Evolutionary conservation across 805 yeast genomes (phyloP), one percentile per base, ranked within the genome.

Genomic region (Pichia rugopelliculosa): DNA sequence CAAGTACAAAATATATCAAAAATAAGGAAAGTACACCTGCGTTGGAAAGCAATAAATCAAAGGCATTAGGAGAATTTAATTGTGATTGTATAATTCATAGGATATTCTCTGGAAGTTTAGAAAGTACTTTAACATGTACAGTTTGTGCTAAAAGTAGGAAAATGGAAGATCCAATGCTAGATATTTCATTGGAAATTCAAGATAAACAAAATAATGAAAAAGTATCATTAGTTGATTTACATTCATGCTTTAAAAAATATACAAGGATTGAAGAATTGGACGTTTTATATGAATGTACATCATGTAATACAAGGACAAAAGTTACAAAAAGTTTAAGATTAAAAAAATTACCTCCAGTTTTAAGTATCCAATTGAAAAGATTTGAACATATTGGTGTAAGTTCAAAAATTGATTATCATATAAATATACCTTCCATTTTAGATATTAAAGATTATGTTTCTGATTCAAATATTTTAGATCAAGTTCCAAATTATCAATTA

Each of bases 91-190:
- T 90, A 18, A 77, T 88, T 1, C 98, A 93, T 66, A 71, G 80
- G 11, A 76, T 89, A 1, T 93, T 93, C 59, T 75, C 87, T 47
- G 97, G 98, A 17, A 82, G 79, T 55, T 69, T 93, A 44, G 84
- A 87, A 62, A 84, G 93, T 62, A 76, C 87, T 1, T 82, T 91
- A 47, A 75, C 72, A 18, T 93, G 99, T 63, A 69, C 76, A 3
- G 72, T 76, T 39, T 90, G 97, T 62, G 70, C 73, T 5, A 71
- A 75, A 25, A 70, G 75, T 23, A 82, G 87, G n/a, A 69, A 68
- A 33, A 87, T 93, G 0, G 71, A 80, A 25, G 99, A 93, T 62
- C 97, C 97, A 5, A 80, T 87, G 72, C 75, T 93, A 67, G 99
- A 93, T 62, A 66, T 93, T 24, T 86, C 96, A 3, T 71, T 93